Evolutionary conservation across 179 eudicot genomes (phyloP).

Genomic region (Monotropa hypopitys): DNA sequence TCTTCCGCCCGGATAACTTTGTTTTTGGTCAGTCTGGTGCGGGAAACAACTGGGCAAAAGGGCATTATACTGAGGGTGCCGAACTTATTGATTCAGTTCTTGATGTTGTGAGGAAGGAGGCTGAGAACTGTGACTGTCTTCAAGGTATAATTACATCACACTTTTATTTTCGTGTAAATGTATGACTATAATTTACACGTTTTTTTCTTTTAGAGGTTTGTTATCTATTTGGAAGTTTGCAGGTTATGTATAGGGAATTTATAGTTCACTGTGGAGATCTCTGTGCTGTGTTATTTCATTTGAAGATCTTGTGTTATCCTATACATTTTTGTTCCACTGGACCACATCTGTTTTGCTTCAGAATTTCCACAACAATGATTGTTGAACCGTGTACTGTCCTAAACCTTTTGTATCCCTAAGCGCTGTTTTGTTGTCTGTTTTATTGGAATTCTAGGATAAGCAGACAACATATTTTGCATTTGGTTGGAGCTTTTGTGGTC

Average conservation of each 20-base stretch:
- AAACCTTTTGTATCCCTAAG: neutral
- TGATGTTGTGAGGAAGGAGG: slow-evolving; percentile 53
- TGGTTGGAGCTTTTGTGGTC: neutral
- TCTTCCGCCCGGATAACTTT: slow-evolving; percentile 47
- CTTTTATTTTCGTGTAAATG: neutral
- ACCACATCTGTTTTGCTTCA: too few species aligned
- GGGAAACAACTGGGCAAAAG: slow-evolving; percentile 37
- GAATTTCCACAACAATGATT: neutral
- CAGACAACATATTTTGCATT: neutral
- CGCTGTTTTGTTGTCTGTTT: neutral
- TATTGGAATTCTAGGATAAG: neutral
- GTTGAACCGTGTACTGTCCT: neutral
- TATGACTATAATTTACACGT: neutral
- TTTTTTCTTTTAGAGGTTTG: neutral
- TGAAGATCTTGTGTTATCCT: neutral
- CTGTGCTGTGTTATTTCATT: neutral
- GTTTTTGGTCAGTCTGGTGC: slow-evolving; percentile 61
- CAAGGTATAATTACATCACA: slow-evolving; percentile 30
- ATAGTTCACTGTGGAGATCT: neutral
- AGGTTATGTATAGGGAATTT: neutral
- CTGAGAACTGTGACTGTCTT: slow-evolving; percentile 48
- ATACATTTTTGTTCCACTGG: too few species aligned
- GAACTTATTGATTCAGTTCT: slow-evolving; percentile 71
- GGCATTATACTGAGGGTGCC: slow-evolving; percentile 66
- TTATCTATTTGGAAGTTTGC: neutral